Evolutionary conservation across 2,329 filamentous ascomycete species (phyloP), one percentile per base, ranked within the genome.

Genomic region (Triangularia verruculosa): DNA sequence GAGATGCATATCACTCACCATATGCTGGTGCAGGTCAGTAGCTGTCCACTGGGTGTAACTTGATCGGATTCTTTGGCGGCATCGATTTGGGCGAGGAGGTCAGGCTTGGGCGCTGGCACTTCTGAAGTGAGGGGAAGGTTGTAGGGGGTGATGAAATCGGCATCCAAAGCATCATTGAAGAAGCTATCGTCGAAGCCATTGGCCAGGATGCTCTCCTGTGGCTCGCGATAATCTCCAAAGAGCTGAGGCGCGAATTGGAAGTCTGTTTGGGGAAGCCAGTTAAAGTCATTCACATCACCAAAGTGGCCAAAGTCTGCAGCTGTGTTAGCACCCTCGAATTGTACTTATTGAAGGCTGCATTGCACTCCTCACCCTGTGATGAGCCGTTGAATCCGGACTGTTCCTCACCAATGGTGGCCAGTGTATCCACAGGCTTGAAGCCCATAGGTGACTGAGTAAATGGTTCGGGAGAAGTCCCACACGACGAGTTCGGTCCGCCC

Each of bases 211-310:
- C 89, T 94, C 63, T 92, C 90, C 72, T 96, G 92, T 0, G 92
- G 88, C 72, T 99, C 95, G 59, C 95, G 89, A 77, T 97, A 98
- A 70, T 93, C 91, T 61, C 90, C 91, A 75, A 97, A 98, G 4
- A 98, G 82, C 61, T 95, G 88, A 0, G 95, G 94, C 66, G 98
- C 93, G 71, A 98, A 97, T 67, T 90, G 87, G 62, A 91, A 91
- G 63, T 89, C 89, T 71, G 93, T 94, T 74, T 96, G 91, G 70
- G 89, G 88, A 2, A 95, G 80, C 86, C 89, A 93, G 74, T 91
- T 89, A 70, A 92, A 82, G 69, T 85, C 85, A 69, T 79, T 82
- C 64, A 80, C 76, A 66, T 83, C 81, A 51, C 74, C 72, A 34
- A 80, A 74, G 28, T 76, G 74, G 17, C 74, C 73, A n/a, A 76